Percentiles rank a stretch among this genome's conserved stretches.
phyloP scores from a whole-genome alignment of 169 alveolate species.

The Cystoisospora suis region DNA sequence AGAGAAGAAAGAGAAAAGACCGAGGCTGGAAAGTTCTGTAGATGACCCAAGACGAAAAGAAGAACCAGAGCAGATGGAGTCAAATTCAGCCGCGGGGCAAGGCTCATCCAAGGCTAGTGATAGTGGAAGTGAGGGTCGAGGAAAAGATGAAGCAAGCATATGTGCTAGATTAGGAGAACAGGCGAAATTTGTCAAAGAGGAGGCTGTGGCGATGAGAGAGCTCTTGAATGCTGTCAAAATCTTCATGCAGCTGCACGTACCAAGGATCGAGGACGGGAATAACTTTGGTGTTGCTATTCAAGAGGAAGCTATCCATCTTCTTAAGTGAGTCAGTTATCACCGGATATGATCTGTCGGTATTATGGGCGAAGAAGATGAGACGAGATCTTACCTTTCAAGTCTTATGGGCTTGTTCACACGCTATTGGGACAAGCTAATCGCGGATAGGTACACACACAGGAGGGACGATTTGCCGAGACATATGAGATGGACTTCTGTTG shows the following conservation, averaged over 20 bases:
- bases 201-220: constrained; percentile 51
- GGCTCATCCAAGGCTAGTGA: not conserved
- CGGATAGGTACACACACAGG: too few species aligned
- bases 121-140: not conserved
- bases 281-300: constrained; percentile 90
- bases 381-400: too few species aligned
- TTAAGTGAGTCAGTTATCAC: constrained; percentile 54
- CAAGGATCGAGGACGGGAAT: constrained; percentile 89
- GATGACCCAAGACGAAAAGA: too few species aligned
- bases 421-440: too few species aligned
- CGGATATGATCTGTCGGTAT: too few species aligned
- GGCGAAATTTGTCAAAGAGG: constrained; percentile 24
- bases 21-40: too few species aligned
- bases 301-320: constrained; percentile 88
- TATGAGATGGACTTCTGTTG: too few species aligned
- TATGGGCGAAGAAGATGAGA: too few species aligned
- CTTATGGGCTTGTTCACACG: too few species aligned
- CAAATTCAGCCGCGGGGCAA: not conserved
- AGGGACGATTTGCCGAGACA: too few species aligned
- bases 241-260: constrained; percentile 88
- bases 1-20: not conserved
- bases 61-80: too few species aligned
- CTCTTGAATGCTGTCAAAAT: constrained; percentile 80
- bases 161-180: not conserved
- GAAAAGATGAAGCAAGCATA: not conserved